These are phyloP conservation scores for Suhomyces guaymorum DNA, from an alignment of 1,139 yeast genomes.

Conservation along the genomic window DNA sequence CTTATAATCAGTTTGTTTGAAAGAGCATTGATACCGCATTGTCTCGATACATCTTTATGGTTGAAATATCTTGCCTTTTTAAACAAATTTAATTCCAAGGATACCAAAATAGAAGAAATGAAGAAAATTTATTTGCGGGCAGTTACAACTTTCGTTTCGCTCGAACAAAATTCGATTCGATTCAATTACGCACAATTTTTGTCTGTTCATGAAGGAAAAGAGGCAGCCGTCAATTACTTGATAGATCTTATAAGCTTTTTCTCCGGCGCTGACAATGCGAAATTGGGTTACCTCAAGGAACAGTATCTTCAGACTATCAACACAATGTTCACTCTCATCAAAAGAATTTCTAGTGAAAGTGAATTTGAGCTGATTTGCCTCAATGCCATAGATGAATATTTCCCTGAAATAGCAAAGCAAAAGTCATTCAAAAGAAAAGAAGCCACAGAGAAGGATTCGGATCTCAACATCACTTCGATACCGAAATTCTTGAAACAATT, in stretches of 20 bases:
- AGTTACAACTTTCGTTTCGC: constrained; percentile 47
- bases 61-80: constrained; percentile 51
- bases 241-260: constrained; percentile 30
- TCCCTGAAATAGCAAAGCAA: too few relatives aligned
- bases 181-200: constrained; percentile 43
- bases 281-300: constrained; percentile 23
- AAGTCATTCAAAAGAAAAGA: constrained; percentile 5
- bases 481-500: neutral
- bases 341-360: too few relatives aligned
- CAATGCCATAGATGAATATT: too few relatives aligned
- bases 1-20: constrained; percentile 49
- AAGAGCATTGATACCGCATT: constrained; percentile 60
- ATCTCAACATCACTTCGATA: neutral
- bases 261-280: constrained; percentile 14
- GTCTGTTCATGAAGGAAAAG: constrained; percentile 21
- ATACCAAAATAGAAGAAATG: constrained; percentile 24
- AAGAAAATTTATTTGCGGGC: constrained; percentile 43
- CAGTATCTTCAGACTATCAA: constrained; percentile 26
- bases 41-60: constrained; percentile 57
- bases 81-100: constrained; percentile 13
- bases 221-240: constrained; percentile 30
- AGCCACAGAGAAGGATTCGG: neutral
- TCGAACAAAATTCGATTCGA: constrained; percentile 38
- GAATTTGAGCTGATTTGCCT: too few relatives aligned
- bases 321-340: constrained; percentile 11